Evolutionary conservation across 2,329 filamentous ascomycete genomes (phyloP), one percentile per base, ranked within the genome.

Genomic region (Fusarium nygamai): DNA sequence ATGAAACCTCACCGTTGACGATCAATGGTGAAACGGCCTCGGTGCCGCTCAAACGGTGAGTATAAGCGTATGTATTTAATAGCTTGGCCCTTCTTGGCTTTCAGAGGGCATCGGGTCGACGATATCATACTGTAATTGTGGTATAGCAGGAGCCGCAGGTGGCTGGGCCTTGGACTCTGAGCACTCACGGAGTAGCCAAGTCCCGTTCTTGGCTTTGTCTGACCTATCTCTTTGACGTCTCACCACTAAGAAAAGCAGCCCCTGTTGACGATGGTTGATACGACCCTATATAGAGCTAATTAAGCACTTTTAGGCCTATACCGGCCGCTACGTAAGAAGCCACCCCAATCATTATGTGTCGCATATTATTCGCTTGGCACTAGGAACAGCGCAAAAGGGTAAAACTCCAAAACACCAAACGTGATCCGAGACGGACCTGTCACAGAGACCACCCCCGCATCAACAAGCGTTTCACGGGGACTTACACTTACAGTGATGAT

Each of bases 361-460:
- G 65, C 56, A 61, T 62, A 29, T 59, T 58, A 56, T 66, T 66
- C 60, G 38, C 67, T 70, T 70, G 67, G 66, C 67, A 54, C 53
- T 51, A 41, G 69, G 36, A 44, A 33, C 53, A 20, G 41, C 58
- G 60, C 27, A 69, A 69, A 69, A 73, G 73, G 62, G 50, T 41
- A 48, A 54, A 44, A 62, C 59, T 63, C 48, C 64, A 72, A 73
- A 71, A 77, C 72, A 69, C 76, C 79, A 76, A 82, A 78, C 80
- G 69, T 73, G 59, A 81, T 71, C 67, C 81, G 81, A 81, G 81
- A 83, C 82, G 77, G 64, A 61, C 77, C 79, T 81, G 82, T 82
- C 78, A 81, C 82, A 82, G 73, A 72, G 64, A 41, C 67, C 65
- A 71, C 71, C 71, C 72, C 72, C 71, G 65, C 65, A 64, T 65